phyloP scores from a whole-genome alignment of 2,329 filamentous ascomycete genomes.

The Monilinia fructigena region DNA sequence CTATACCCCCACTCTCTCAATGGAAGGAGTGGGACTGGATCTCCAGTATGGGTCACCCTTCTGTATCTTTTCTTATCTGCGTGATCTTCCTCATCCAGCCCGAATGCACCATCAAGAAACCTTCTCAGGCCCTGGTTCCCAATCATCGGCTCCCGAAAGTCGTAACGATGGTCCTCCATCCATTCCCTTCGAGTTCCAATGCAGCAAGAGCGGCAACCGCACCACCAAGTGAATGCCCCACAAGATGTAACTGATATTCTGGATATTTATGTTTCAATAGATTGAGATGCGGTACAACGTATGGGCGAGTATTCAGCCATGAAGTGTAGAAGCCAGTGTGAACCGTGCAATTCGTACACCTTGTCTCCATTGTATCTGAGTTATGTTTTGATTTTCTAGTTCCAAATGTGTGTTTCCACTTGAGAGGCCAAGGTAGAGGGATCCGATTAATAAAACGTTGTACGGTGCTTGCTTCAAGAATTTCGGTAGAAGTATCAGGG shows the following conservation, averaged over 20 bases:
- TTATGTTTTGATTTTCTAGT: background rate
- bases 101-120: conserved; percentile 32
- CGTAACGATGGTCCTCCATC: conserved; percentile 74
- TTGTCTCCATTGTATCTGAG: conserved; percentile 30
- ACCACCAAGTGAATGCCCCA: conserved; percentile 87
- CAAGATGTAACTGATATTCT: conserved; percentile 70
- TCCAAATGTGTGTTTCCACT: background rate
- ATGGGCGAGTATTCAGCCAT: conserved; percentile 72
- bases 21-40: conserved; percentile 86
- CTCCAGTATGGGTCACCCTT: conserved; percentile 79
- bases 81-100: conserved; percentile 18
- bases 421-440: background rate
- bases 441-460: background rate
- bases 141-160: conserved; percentile 87
- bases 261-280: conserved; percentile 61
- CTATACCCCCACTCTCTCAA: conserved; percentile 84
- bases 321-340: conserved; percentile 86
- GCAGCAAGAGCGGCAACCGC: conserved; percentile 86
- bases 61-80: conserved; percentile 52
- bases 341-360: conserved; percentile 85
- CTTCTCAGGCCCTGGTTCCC: conserved; percentile 56
- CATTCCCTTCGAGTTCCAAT: conserved; percentile 73
- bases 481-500: conserved; percentile 19
- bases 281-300: conserved; percentile 67
- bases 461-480: background rate